phyloP scores from a whole-genome alignment of 1,284 basidiomycete species.

The Puccinia horiana region DNA sequence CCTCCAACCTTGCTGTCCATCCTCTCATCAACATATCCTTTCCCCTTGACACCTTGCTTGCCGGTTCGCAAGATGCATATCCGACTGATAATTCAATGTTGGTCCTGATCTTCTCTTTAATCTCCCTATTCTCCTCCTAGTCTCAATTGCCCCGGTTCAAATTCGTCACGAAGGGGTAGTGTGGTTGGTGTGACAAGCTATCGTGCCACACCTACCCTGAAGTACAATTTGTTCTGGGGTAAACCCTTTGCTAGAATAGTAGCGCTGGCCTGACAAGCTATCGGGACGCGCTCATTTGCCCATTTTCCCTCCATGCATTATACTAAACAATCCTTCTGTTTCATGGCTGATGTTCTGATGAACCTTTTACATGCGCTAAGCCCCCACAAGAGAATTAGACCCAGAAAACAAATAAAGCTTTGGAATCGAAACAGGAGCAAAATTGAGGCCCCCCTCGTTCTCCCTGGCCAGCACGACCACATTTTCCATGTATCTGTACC shows the following conservation, averaged over 20 bases:
- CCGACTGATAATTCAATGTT: not conserved
- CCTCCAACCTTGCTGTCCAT: not conserved
- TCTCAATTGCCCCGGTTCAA: too few relatives aligned
- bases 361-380: not conserved
- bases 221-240: not conserved
- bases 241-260: not conserved
- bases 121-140: too few relatives aligned
- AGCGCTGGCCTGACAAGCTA: not conserved
- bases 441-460: not conserved
- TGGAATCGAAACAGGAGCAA: not conserved
- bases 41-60: not conserved
- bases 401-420: not conserved
- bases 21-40: not conserved
- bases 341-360: not conserved
- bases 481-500: slow-evolving; percentile 8
- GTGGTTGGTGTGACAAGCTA: slow-evolving; percentile 3
- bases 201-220: not conserved
- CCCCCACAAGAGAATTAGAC: not conserved
- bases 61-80: not conserved
- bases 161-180: not conserved
- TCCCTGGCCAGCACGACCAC: not conserved
- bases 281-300: not conserved
- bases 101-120: too few relatives aligned
- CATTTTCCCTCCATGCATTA: not conserved
- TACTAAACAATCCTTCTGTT: not conserved